Base-by-base conservation (phyloP, 257 asterid genomes). In the Anisodus acutangulus region DNA sequence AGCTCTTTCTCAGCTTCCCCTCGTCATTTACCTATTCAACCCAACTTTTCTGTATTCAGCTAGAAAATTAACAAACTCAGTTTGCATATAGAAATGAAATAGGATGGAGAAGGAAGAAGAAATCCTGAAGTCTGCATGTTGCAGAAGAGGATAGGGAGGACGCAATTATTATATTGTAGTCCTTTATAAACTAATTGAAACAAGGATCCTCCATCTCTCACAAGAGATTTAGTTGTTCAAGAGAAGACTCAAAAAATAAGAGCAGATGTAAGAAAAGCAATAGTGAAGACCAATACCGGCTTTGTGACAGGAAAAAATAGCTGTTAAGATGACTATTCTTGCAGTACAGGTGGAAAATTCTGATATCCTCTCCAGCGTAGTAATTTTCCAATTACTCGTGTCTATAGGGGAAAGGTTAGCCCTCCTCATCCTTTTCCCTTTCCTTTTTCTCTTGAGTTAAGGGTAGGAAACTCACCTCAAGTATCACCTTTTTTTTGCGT, bases 1-100 rank as follows among this genome's bases (percentile, higher is more conserved):
- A 76, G 45, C 19, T 76, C 81, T 74, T 49, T 49, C 81, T 49
- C 79, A 17, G 54, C 79, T 70, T 70, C 57, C 35, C 57, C 81
- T 76, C 63, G n/a, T 26, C 47, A 53, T 51, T 49, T 53, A 76
- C 43, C 47, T 62, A 51, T 53, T 53, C 64, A 54, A 26, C 81
- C 49, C 60, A 74, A 19, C n/a, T 49, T 47, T 49, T 53, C 81
- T 26, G 6, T 12, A 26, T 51, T 53, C 47, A 76, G 47, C 63
- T 53, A 53, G 47, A 53, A 76, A 51, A 31, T 26, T 51, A 76
- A 51, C 81, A 26, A 26, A 51, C 64, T 76, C 64, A 76, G 41
- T 22, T 22, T 76, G 45, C 47, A 11, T 12, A 49, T 26, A 31
- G 81, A 22, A 76, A 6, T 26, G 63, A 12, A 51, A 51, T 76